Evolutionary conservation across 2,329 filamentous ascomycete genomes (phyloP).

Genomic region (Curvularia eragrostidis): DNA sequence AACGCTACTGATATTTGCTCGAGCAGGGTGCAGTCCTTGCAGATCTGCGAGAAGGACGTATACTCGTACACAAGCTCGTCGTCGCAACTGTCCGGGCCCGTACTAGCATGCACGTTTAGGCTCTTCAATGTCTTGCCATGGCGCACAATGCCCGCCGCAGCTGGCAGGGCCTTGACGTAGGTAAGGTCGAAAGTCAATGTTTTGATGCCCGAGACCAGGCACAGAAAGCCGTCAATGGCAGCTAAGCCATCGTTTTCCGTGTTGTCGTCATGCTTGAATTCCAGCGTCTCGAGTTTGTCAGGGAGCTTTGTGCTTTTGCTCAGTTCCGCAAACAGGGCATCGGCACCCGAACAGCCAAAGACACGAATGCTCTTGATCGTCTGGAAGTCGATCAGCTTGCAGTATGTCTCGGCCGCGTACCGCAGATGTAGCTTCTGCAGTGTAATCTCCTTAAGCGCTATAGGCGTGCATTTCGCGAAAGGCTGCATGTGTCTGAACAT

Average conservation of each 20-base stretch:
- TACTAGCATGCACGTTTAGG: conserved; percentile 54
- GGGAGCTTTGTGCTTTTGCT: conserved; percentile 55
- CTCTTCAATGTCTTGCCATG: conserved; percentile 55
- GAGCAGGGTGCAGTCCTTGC: conserved; percentile 52
- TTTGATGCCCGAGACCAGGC: conserved; percentile 54
- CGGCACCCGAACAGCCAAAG: conserved; percentile 55
- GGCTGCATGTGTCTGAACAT: conserved; percentile 57
- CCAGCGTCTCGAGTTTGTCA: conserved; percentile 53
- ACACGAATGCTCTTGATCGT: conserved; percentile 53
- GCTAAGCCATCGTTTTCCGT: conserved; percentile 55
- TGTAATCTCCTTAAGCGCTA: conserved; percentile 54
- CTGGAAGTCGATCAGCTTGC: conserved; percentile 56
- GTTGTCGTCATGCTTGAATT: conserved; percentile 58
- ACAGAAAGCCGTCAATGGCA: conserved; percentile 57
- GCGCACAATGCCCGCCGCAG: conserved; percentile 52
- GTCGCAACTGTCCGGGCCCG: conserved; percentile 43
- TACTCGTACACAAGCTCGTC: conserved; percentile 55
- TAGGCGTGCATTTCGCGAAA: conserved; percentile 55
- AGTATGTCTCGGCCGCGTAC: conserved; percentile 58
- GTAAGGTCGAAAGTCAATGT: conserved; percentile 55
- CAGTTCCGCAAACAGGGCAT: conserved; percentile 56
- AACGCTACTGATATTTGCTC: conserved; percentile 58
- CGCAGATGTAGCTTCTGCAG: conserved; percentile 56
- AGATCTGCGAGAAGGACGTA: conserved; percentile 55
- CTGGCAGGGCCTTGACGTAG: conserved; percentile 52